These are phyloP conservation scores for Chenopodium quinoa DNA, from an alignment of 148 eudicot genomes.

Conservation along the genomic window DNA sequence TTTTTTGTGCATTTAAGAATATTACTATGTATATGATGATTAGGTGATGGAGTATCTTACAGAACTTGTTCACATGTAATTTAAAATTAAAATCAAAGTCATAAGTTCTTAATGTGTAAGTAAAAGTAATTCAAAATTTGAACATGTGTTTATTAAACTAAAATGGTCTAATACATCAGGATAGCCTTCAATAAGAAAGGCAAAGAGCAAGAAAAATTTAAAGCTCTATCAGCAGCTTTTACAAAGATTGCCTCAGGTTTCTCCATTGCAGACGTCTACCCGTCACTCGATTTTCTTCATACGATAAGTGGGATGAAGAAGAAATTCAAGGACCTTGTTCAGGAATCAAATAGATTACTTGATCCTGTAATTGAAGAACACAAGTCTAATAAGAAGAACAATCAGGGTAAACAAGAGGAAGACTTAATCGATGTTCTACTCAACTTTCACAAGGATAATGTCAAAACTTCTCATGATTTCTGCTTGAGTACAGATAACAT, in stretches of 20 bases:
- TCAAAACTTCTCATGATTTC: background rate
- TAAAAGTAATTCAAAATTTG: too few relatives aligned
- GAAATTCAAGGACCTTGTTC: background rate
- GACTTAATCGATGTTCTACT: constrained; percentile 27
- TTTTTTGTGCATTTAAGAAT: too few relatives aligned
- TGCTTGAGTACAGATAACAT: constrained; percentile 18
- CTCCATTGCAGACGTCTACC: constrained; percentile 23
- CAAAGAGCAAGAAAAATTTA: constrained; percentile 4
- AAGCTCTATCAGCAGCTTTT: background rate
- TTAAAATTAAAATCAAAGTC: too few relatives aligned
- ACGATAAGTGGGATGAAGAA: constrained; percentile 16
- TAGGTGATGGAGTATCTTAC: too few relatives aligned
- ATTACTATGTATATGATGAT: too few relatives aligned
- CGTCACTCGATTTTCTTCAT: constrained; percentile 18
- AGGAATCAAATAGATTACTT: constrained; percentile 7
- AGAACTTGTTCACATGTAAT: too few relatives aligned
- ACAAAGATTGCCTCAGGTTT: too few relatives aligned
- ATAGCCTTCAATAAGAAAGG: constrained; percentile 10
- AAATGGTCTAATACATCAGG: too few relatives aligned
- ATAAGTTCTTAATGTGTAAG: too few relatives aligned
- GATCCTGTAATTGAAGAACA: constrained; percentile 28
- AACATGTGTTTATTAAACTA: too few relatives aligned
- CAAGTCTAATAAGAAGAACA: background rate
- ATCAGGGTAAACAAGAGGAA: background rate
- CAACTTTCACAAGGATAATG: constrained; percentile 10